Base-by-base conservation (phyloP, 228 moss, liverwort and hornwort species). In the Sphagnum fallax region DNA sequence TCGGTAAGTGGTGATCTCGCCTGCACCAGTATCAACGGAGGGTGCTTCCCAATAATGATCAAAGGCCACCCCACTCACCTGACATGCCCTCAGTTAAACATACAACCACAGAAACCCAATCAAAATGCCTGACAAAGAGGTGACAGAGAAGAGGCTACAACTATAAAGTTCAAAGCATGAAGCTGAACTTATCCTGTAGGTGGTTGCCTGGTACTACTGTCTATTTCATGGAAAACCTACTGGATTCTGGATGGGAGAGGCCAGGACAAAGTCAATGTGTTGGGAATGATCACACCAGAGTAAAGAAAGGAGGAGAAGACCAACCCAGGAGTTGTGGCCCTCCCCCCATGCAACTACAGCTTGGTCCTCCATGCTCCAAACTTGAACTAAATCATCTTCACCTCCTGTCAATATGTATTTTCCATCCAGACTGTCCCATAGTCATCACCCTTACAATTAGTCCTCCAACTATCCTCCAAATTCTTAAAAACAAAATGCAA, bases 291-390 rank as follows among this genome's bases (percentile, higher is more conserved):
- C 32, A 32, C 32, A 32, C 55, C 55, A 8, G 12, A 55, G 12
- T 55, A 8, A 55, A 12, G 9, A 55, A 12, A 55, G 12, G 12
- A 55, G 53, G 55, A 8, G 8, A 51, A n/a, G 52, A 74, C 79
- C 68, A 83, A 98, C 98, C 98, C 98, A 98, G 74, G 98, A 98
- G 74, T 89, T 98, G 74, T 98, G 98, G 49, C 98, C 98, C 77
- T 91, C 98, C 15, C 93, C 98, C 98, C 98, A 98, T 48, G 93
- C 98, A 79, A 98, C 86, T 53, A 98, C 86, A 63, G 88, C 86
- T 89, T 89, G 91, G 76, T 98, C 91, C 81, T 98, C 98, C 98
- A 93, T 98, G 79, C 98, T 98, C 98, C 98, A 98, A 49, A 98
- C 90, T 84, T 98, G 98, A 55, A 98, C 98, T 76, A 93, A 84